These are phyloP conservation scores for Penicillium sp. DNA, from an alignment of 2,329 filamentous ascomycete species.

Conservation along the genomic window DNA sequence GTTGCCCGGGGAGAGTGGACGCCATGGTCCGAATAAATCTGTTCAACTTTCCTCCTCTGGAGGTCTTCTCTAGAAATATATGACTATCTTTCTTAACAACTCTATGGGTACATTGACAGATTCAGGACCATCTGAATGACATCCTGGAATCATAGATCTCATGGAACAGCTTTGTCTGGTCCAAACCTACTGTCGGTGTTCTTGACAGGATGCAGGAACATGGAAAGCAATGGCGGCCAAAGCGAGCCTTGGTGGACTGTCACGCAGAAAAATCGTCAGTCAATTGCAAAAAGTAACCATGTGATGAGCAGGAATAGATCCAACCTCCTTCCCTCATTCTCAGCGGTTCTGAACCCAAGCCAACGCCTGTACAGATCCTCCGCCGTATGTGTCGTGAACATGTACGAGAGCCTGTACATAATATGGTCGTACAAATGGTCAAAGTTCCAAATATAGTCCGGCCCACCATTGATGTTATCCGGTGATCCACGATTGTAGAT, in stretches of 20 bases:
- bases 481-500: slow-evolving; percentile 57
- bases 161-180: slow-evolving; percentile 23
- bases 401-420: slow-evolving; percentile 30
- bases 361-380: slow-evolving; percentile 59
- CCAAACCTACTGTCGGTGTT: slow-evolving; percentile 22
- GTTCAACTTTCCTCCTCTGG: too few relatives aligned
- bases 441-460: slow-evolving; percentile 41
- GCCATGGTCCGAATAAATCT: too few relatives aligned
- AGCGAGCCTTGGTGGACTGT: slow-evolving; percentile 18
- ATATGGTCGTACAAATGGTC: slow-evolving; percentile 33
- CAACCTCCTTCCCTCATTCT: slow-evolving; percentile 22
- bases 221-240: slow-evolving; percentile 28
- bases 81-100: too few relatives aligned
- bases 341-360: slow-evolving; percentile 44
- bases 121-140: not conserved
- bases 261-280: slow-evolving; percentile 2
- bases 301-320: not conserved
- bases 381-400: slow-evolving; percentile 37
- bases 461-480: slow-evolving; percentile 50
- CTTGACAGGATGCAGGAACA: slow-evolving; percentile 30
- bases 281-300: not conserved
- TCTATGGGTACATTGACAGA: too few relatives aligned
- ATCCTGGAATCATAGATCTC: not conserved
- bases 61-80: too few relatives aligned
- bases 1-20: not conserved